These are phyloP conservation scores for Tillandsia leiboldiana DNA, from an alignment of 176 grass and related monocot genomes.

Conservation along the genomic window DNA sequence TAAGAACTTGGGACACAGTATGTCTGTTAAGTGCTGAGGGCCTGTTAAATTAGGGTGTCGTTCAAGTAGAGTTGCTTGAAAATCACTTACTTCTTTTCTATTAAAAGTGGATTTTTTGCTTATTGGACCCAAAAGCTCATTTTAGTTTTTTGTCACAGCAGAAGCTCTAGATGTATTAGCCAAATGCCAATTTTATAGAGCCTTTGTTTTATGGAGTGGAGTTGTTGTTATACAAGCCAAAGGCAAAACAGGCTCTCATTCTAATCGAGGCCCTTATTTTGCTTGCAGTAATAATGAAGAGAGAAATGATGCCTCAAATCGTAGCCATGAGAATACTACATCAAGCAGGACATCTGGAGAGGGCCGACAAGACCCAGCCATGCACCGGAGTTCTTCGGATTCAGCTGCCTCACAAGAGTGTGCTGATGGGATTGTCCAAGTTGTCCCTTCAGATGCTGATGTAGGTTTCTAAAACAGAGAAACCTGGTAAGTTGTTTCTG, in stretches of 20 bases:
- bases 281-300: background rate
- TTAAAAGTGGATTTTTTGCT: too few species aligned
- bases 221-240: too few species aligned
- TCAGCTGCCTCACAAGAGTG: background rate
- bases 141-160: too few species aligned
- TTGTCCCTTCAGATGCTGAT: background rate
- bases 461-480: background rate
- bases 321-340: background rate
- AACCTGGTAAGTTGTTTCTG: background rate
- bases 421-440: background rate
- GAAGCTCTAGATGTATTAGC: too few species aligned
- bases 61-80: too few species aligned
- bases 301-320: background rate
- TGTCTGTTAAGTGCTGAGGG: background rate
- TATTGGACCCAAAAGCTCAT: too few species aligned
- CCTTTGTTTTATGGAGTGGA: too few species aligned
- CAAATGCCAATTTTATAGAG: too few species aligned
- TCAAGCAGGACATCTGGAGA: background rate
- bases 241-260: background rate
- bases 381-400: background rate
- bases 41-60: too few species aligned
- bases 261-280: background rate
- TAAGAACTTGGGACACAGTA: background rate
- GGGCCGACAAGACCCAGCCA: background rate
- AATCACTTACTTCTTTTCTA: too few species aligned